Conservation (phyloP, 2,329 filamentous ascomycete genomes). For the Ophiostoma populinum region DNA sequence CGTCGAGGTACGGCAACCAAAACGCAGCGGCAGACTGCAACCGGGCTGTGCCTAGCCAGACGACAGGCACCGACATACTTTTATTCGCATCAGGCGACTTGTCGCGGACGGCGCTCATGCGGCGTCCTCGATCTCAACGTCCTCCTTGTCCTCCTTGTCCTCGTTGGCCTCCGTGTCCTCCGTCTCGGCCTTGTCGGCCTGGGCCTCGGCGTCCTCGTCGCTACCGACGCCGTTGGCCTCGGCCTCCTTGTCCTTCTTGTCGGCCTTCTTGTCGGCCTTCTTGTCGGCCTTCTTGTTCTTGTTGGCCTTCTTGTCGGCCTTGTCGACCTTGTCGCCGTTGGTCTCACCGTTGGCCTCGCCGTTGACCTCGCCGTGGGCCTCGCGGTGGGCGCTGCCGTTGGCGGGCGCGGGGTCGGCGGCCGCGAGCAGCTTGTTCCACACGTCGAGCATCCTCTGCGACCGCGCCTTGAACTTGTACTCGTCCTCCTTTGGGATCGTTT, state of each 20-base stretch:
- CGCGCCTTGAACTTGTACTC: constrained; percentile 80
- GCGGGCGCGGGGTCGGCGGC: constrained; percentile 29
- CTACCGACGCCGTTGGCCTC: constrained; percentile 19
- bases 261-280: constrained; percentile 14
- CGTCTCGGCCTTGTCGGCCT: constrained; percentile 8
- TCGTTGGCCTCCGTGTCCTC: constrained; percentile 6
- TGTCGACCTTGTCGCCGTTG: constrained; percentile 21
- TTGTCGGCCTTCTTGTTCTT: constrained; percentile 16
- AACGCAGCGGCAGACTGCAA: too few species aligned
- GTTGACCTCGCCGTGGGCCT: constrained; percentile 13
- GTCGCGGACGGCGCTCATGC: too few species aligned
- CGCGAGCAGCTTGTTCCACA: constrained; percentile 74
- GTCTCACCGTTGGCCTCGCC: constrained; percentile 15
- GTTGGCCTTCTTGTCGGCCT: constrained; percentile 24
- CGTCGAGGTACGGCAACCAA: too few species aligned
- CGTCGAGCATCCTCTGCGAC: constrained; percentile 60
- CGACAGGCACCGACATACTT: too few species aligned
- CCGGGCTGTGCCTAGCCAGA: too few species aligned
- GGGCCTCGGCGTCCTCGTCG: constrained; percentile 9
- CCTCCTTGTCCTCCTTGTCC: too few species aligned
- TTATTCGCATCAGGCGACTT: too few species aligned
- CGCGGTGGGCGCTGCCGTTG: constrained; percentile 18
- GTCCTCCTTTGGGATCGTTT: constrained; percentile 70
- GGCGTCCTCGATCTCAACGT: too few species aligned
- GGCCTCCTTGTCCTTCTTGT: constrained; percentile 15